Evolutionary conservation across 176 grass and related monocot genomes (phyloP), one percentile per base, ranked within the genome.

Genomic region (Alopecurus myosuroides): DNA sequence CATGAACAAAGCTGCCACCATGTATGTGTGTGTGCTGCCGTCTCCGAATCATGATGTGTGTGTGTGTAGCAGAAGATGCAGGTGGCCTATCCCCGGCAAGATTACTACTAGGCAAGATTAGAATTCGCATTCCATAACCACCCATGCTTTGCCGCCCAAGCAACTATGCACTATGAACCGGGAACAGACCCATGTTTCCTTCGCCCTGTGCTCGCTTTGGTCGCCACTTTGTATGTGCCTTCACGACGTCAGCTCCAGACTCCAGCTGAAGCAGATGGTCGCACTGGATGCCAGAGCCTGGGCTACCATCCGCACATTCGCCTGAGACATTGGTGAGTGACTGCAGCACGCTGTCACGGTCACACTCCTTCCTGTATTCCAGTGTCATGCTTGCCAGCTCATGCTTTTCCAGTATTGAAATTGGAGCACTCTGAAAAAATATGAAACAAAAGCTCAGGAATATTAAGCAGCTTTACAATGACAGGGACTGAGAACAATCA

Each of bases 291-390:
- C 53, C 79, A 39, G 72, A 65, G 35, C 83, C 86, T 17, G 70
- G 26, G 33, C 73, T 74, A 11, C 58, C 77, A 25, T 87, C 94
- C 0, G 1, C 30, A 7, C 76, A 71, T 40, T 88, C 83, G 2
- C 77, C 77, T 11, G 88, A 85, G 0, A 99, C 86, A 2, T 85
- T 86, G 33, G 97, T 92, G 26, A 92, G 88, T 1, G 97, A 99
- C 79, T 97, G 91, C 78, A 99, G 92, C 63, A 92, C 86, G 18
- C 94, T 99, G 77, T 97, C 97, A 22, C 86, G 84, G 3, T 94
- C 91, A 4, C 97, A 99, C 65, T 99, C 97, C 82, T 93, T 99
- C 89, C 92, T 92, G 85, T 99, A 99, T 34, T 99, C 97, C 79
- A 99, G 71, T 34, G 97, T 99, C 90, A 97, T 91, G 81, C 94